Evolutionary conservation across 108 stramenopile species (phyloP).

Genomic region (Pseudonitzschia multistriata): DNA sequence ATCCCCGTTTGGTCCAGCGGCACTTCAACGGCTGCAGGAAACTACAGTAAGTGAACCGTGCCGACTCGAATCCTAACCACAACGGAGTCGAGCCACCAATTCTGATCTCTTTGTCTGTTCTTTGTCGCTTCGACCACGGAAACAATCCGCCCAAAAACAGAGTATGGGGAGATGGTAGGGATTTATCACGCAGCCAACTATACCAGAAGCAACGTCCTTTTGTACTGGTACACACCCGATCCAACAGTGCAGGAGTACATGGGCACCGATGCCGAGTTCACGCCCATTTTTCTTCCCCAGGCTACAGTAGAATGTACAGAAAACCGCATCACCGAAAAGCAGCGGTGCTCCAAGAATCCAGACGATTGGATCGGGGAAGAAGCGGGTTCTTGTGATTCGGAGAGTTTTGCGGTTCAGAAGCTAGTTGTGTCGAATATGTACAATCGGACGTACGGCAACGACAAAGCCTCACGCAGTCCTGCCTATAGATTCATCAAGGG

Average conservation of each 20-base stretch:
- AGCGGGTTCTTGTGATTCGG: slow-evolving; percentile 32
- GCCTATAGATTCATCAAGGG: slow-evolving; percentile 18
- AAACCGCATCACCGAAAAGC: background rate
- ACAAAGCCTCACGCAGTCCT: slow-evolving; percentile 12
- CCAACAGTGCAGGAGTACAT: slow-evolving; percentile 14
- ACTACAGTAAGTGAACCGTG: background rate
- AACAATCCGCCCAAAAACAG: background rate
- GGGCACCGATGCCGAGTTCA: slow-evolving; percentile 37
- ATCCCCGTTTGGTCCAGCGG: slow-evolving; percentile 18
- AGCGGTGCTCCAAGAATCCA: slow-evolving; percentile 15
- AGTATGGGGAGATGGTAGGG: slow-evolving; percentile 19
- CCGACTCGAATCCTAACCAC: background rate
- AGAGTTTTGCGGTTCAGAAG: slow-evolving; percentile 5
- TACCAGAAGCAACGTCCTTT: slow-evolving; percentile 35
- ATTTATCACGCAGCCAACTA: slow-evolving; percentile 39
- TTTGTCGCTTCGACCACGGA: background rate
- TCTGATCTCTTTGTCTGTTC: background rate
- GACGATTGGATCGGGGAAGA: slow-evolving; percentile 20
- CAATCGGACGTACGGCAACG: background rate
- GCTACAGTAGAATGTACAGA: slow-evolving; percentile 26
- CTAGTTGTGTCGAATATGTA: slow-evolving; percentile 3
- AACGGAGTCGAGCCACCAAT: too few relatives aligned
- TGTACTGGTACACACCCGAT: slow-evolving; percentile 44
- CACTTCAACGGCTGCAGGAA: background rate
- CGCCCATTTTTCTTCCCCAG: slow-evolving; percentile 17